Evolutionary conservation across 164 flowering plant species (phyloP).

Genomic region (Stephania cephalantha): DNA sequence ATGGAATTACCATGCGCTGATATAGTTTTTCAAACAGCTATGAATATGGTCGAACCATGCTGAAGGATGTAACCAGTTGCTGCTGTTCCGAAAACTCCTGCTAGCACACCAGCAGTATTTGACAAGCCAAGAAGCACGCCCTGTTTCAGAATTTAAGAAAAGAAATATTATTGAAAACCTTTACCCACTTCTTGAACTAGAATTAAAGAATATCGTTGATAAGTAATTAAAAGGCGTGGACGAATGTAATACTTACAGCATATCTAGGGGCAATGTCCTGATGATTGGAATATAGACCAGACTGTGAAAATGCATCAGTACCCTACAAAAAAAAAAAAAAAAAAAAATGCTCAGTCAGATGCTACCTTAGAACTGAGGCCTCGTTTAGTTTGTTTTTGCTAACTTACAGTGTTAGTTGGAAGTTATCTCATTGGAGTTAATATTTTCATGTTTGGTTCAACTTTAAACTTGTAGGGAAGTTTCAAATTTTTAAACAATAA

Average conservation of each 20-base stretch:
- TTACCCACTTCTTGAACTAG: neutral
- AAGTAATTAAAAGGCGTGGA: neutral
- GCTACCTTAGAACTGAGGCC: neutral
- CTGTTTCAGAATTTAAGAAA: constrained; percentile 28
- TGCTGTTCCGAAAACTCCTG: constrained; percentile 93
- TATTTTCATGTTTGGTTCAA: too few species aligned
- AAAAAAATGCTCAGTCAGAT: neutral
- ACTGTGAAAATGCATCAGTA: constrained; percentile 96
- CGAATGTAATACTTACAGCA: constrained; percentile 53
- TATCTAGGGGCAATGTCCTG: constrained; percentile 98
- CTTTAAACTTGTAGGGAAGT: too few species aligned
- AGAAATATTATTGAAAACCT: neutral
- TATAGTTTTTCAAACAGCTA: neutral
- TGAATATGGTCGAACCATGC: constrained; percentile 53
- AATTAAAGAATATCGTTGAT: neutral
- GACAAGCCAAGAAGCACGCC: constrained; percentile 92
- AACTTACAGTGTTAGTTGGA: too few species aligned
- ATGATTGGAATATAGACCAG: constrained; percentile 94
- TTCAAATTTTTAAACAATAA: too few species aligned
- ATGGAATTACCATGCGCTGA: neutral
- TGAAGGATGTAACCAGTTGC: constrained; percentile 95
- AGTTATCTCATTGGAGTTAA: too few species aligned
- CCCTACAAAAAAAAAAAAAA: constrained; percentile 39
- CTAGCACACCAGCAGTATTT: constrained; percentile 93
- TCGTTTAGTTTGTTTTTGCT: too few species aligned